Evolutionary conservation across 805 yeast species (phyloP).

Genomic region (Nakazawaea holstii): DNA sequence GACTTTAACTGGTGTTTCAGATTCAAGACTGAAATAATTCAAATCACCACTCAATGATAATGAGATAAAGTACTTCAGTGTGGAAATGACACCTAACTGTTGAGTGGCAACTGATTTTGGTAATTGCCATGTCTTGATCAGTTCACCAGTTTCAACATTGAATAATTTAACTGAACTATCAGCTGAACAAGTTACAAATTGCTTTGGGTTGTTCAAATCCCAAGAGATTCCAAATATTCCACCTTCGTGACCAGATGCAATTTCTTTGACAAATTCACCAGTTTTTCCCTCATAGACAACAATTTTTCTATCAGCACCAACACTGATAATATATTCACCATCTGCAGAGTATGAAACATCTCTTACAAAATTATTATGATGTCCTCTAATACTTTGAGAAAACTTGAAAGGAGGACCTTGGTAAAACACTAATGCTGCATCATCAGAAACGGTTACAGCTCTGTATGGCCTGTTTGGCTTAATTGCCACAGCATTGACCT

Average conservation of each 20-base stretch:
- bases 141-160: conserved; percentile 40
- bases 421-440: conserved; percentile 74
- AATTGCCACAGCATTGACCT: conserved; percentile 78
- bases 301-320: conserved; percentile 78
- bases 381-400: conserved; percentile 59
- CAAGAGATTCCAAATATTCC: conserved; percentile 79
- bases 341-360: conserved; percentile 81
- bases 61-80: conserved; percentile 55
- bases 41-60: conserved; percentile 70
- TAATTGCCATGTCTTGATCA: conserved; percentile 45
- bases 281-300: conserved; percentile 82
- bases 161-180: conserved; percentile 72
- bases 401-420: conserved; percentile 96
- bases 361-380: conserved; percentile 73
- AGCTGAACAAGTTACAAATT: conserved; percentile 78
- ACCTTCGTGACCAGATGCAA: conserved; percentile 59
- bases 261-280: conserved; percentile 62
- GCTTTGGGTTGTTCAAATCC: conserved; percentile 44
- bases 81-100: conserved; percentile 72
- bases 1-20: conserved; percentile 30
- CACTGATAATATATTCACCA: conserved; percentile 71
- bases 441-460: conserved; percentile 91
- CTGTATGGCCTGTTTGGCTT: conserved; percentile 86
- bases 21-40: conserved; percentile 45
- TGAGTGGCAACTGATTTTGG: conserved; percentile 52